A percentile compares a stretch with the other conserved stretches of the same genome.
Conservation (phyloP, 2,329 filamentous ascomycete species). For the Lasiodiplodia sp. region DNA sequence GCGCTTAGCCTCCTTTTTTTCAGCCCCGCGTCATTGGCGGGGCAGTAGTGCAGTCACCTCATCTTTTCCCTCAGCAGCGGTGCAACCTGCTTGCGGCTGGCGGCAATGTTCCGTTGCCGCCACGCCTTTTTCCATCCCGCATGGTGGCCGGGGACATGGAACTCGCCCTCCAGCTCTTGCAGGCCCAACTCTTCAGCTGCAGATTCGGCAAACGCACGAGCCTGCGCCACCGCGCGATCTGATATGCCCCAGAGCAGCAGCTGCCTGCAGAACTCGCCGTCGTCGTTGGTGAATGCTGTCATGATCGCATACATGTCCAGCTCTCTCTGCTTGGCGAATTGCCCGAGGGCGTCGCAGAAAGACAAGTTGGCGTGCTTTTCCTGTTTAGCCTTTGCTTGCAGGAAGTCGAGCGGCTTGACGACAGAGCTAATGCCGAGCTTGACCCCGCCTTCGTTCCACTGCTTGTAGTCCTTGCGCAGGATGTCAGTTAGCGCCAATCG, state of each 20-base stretch:
- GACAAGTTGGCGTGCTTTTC: constrained; percentile 42
- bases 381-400: constrained; percentile 62
- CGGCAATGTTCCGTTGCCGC: constrained; percentile 67
- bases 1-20: constrained; percentile 25
- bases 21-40: constrained; percentile 16
- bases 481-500: constrained; percentile 69
- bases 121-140: constrained; percentile 66
- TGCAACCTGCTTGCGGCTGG: constrained; percentile 69
- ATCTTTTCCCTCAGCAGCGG: constrained; percentile 60
- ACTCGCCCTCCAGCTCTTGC: constrained; percentile 58
- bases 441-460: constrained; percentile 65
- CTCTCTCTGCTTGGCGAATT: constrained; percentile 63
- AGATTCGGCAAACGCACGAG: constrained; percentile 61
- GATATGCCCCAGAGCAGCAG: constrained; percentile 71
- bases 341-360: constrained; percentile 58
- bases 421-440: constrained; percentile 72
- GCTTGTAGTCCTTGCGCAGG: constrained; percentile 83
- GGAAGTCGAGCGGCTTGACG: constrained; percentile 67
- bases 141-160: constrained; percentile 41
- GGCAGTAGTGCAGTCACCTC: constrained; percentile 22
- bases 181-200: constrained; percentile 62
- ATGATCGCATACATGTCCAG: constrained; percentile 73
- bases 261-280: constrained; percentile 68
- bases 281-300: constrained; percentile 66
- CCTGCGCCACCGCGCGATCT: constrained; percentile 57